Base-by-base conservation (phyloP, 2,329 filamentous ascomycete species). In the Graphium sp. region DNA sequence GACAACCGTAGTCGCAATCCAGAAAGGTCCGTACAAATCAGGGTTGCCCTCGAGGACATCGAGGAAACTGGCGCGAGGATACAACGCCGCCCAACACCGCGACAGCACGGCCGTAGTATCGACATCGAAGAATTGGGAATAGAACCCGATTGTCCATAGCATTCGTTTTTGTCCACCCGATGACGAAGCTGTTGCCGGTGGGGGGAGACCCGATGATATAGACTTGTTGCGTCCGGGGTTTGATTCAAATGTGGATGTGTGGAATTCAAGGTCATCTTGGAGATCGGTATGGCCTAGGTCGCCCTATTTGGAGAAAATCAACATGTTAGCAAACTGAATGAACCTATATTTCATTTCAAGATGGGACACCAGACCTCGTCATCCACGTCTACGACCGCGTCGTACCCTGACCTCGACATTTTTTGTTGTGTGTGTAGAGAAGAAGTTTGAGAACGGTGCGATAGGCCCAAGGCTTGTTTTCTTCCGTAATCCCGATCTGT, bases 211-310 rank as follows among this genome's bases (percentile, higher is more conserved):
- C 6, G 56, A 45, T 5, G 53, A 42, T n/a, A 51, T 44, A 32
- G 49, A 56, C 40, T 66, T 65, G 30, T 63, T 57, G 38, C 64
- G 58, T 20, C 55, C 58, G 34, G 57, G 52, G 11, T 50, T 46
- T 39, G 62, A 44, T 44, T 74, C 70, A 53, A 91, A 91, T 60
- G 80, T 71, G 39, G 85, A 94, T 47, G 74, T 80, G 65, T 98
- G 89, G 61, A 98, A 98, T 67, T 95, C 89, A 50, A 98, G 84
- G 56, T 95, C 89, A 53, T 94, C 87, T 62, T 94, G 84, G 15
- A 98, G 77, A 53, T 98, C 89, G 32, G 89, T 98, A 57, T 94
- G 85, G 45, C 89, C 89, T 49, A 98, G 74, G 56, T 98, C 89
- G 46, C 87, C 87, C 85, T 95, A 11, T 4, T 2, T 10, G 22